Percentiles rank a stretch among this genome's conserved stretches.
These are phyloP conservation scores for Aspergillus pseudotamarii DNA, from an alignment of 2,329 filamentous ascomycete genomes.

Conservation along the genomic window DNA sequence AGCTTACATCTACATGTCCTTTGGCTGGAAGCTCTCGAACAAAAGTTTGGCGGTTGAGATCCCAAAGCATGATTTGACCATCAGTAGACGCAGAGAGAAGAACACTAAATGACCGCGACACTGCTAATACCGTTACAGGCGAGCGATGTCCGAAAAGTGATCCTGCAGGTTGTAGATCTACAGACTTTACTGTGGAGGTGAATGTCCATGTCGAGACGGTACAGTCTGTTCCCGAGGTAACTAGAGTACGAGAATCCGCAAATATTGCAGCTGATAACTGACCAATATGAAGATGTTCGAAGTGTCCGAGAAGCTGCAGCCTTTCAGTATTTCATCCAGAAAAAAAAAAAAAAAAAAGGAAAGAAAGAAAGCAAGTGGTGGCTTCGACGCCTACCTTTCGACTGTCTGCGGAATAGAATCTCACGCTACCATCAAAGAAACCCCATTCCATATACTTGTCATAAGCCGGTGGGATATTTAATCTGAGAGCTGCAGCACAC, in stretches of 20 bases:
- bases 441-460: constrained; percentile 97
- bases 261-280: constrained; percentile 83
- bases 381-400: constrained; percentile 61
- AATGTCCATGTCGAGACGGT: constrained; percentile 85
- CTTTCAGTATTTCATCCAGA: constrained; percentile 6
- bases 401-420: constrained; percentile 84
- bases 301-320: constrained; percentile 71
- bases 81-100: constrained; percentile 82
- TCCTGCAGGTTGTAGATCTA: constrained; percentile 77
- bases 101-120: constrained; percentile 85
- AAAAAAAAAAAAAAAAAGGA: neutral
- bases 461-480: constrained; percentile 83
- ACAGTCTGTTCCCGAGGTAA: constrained; percentile 91
- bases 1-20: constrained; percentile 52
- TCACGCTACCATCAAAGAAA: constrained; percentile 87
- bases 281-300: constrained; percentile 90
- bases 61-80: constrained; percentile 87
- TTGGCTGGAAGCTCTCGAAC: constrained; percentile 70
- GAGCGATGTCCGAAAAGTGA: constrained; percentile 89
- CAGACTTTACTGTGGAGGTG: constrained; percentile 64
- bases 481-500: constrained; percentile 78
- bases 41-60: constrained; percentile 86
- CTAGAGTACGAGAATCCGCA: constrained; percentile 84
- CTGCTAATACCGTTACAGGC: constrained; percentile 78
- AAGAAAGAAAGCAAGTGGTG: neutral